A percentile compares a stretch with the other conserved stretches of the same genome.
Conservation (phyloP, 805 yeast species). For the Saturnispora hagleri region DNA sequence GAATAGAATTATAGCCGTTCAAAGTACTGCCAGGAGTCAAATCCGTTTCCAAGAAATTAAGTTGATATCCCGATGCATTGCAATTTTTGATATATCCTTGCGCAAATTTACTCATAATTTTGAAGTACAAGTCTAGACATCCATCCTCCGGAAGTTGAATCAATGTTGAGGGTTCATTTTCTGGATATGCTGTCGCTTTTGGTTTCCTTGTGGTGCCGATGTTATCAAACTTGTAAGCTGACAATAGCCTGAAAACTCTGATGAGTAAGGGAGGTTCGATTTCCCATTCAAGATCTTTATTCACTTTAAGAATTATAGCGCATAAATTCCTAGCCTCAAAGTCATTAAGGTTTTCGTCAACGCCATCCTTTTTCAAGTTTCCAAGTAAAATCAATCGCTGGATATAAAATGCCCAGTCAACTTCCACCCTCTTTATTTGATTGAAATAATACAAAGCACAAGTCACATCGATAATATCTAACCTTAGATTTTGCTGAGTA, state of each 20-base stretch:
- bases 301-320: conserved; percentile 15
- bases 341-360: not conserved
- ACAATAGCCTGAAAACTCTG: conserved; percentile 21
- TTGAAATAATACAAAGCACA: conserved; percentile 21
- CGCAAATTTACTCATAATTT: conserved; percentile 20
- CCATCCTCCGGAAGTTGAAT: conserved; percentile 20
- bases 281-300: conserved; percentile 22
- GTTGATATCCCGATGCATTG: not conserved
- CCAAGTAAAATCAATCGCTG: conserved; percentile 10
- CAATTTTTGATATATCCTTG: conserved; percentile 2
- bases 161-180: conserved; percentile 11
- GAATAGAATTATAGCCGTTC: conserved; percentile 17
- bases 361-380: not conserved
- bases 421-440: conserved; percentile 16
- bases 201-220: conserved; percentile 13
- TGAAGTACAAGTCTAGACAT: conserved; percentile 25
- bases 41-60: conserved; percentile 7
- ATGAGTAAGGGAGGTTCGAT: conserved; percentile 25
- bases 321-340: conserved; percentile 15
- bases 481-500: conserved; percentile 10
- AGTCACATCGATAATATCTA: conserved; percentile 15
- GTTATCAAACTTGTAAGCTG: conserved; percentile 23
- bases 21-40: conserved; percentile 27
- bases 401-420: conserved; percentile 26
- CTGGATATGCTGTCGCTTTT: conserved; percentile 10